Percentiles rank a stretch among this genome's conserved stretches.
phyloP scores from a whole-genome alignment of 768 basidiomycete genomes.

The Pholiota conissans region DNA sequence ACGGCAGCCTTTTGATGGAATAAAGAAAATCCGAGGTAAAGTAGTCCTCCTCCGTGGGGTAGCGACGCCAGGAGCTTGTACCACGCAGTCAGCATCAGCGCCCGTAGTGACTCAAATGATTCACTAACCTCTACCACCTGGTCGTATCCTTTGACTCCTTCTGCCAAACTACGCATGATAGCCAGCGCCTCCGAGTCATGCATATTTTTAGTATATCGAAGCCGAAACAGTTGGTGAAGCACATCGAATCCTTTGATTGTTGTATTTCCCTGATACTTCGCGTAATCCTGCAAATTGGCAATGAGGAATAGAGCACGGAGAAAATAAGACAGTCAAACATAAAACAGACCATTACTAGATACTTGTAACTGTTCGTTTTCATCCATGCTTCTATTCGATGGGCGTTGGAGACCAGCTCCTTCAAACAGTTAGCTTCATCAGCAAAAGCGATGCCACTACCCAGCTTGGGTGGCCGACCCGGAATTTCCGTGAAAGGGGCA shows the following conservation, averaged over 20 bases:
- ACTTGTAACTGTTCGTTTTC: constrained; percentile 76
- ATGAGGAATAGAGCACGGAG: constrained; percentile 8
- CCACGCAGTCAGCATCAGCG: not conserved
- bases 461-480: constrained; percentile 48
- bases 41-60: constrained; percentile 77
- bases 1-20: constrained; percentile 85
- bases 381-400: constrained; percentile 94
- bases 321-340: not conserved
- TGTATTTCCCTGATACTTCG: constrained; percentile 48
- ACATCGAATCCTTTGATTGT: constrained; percentile 83
- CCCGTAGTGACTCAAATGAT: not conserved
- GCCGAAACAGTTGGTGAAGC: constrained; percentile 78
- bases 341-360: constrained; percentile 59
- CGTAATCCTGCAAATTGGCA: constrained; percentile 58
- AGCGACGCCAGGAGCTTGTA: constrained; percentile 76
- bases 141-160: constrained; percentile 77
- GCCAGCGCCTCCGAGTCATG: constrained; percentile 69
- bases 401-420: constrained; percentile 75
- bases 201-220: constrained; percentile 74
- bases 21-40: constrained; percentile 84
- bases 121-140: constrained; percentile 80
- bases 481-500: constrained; percentile 46
- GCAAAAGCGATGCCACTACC: constrained; percentile 82
- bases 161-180: constrained; percentile 74
- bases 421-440: constrained; percentile 64